These are phyloP conservation scores for Aureobasidium leucospermi DNA, from an alignment of 2,329 filamentous ascomycete species.

Conservation along the genomic window DNA sequence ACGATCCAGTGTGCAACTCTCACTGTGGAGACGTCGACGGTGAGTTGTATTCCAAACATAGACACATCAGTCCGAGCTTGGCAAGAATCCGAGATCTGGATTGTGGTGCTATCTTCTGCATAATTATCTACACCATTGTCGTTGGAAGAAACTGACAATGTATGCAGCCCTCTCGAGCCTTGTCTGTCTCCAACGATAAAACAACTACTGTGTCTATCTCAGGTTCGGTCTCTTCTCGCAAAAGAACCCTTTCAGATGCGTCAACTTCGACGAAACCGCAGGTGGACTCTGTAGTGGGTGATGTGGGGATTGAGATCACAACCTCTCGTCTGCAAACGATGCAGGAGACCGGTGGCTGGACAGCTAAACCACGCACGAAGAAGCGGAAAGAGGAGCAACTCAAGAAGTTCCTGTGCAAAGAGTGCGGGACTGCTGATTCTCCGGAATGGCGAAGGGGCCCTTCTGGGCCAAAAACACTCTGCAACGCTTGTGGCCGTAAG, in stretches of 20 bases:
- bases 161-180: neutral
- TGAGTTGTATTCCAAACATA: neutral
- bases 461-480: neutral
- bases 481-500: constrained; percentile 4
- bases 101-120: neutral
- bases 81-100: neutral
- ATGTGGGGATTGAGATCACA: neutral
- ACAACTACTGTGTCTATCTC: neutral
- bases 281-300: neutral
- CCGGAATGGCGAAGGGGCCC: constrained; percentile 1
- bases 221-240: neutral
- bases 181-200: neutral
- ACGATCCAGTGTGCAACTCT: neutral
- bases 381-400: neutral
- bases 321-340: neutral
- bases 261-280: neutral
- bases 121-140: neutral
- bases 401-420: neutral
- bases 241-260: neutral
- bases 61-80: neutral
- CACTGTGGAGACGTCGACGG: neutral
- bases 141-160: neutral
- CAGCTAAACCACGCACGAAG: neutral
- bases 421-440: constrained; percentile 1
- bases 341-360: neutral